Percentiles rank a stretch among this genome's conserved stretches.
phyloP scores from a whole-genome alignment of 108 stramenopile genomes.

The Pseudonitzschia delicatissima region DNA sequence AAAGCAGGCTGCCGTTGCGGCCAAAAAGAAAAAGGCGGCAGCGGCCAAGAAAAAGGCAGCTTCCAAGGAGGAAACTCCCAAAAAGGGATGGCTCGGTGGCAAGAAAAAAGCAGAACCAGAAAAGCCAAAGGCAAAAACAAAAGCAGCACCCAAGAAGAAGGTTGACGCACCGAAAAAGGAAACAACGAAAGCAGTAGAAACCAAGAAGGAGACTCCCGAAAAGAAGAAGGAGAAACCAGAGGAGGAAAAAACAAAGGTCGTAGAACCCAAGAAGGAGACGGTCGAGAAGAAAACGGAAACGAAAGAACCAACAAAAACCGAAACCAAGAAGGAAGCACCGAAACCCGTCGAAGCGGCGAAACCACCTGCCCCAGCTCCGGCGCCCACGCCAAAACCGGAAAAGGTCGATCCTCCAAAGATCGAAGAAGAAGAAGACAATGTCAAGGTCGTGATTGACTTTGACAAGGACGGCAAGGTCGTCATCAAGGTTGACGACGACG shows the following conservation, averaged over 20 bases:
- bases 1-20: not conserved
- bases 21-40: not conserved
- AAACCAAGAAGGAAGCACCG: not conserved
- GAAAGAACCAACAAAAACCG: not conserved
- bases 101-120: not conserved
- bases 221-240: not conserved
- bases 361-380: not conserved
- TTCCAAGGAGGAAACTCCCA: not conserved
- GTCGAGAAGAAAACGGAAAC: not conserved
- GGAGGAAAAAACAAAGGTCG: not conserved
- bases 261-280: not conserved
- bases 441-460: constrained; percentile 10
- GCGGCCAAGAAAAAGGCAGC: not conserved
- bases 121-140: not conserved
- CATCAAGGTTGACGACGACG: not conserved
- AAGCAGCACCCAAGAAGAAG: not conserved
- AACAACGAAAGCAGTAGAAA: not conserved
- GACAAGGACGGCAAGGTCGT: not conserved
- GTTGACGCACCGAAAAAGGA: not conserved
- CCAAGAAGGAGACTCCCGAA: not conserved
- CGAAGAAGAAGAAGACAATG: not conserved
- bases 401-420: too few relatives aligned
- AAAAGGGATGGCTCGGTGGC: too few relatives aligned
- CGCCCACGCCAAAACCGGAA: not conserved
- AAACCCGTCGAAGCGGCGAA: not conserved